A percentile compares a stretch with the other conserved stretches of the same genome.
Conservation (phyloP, 176 grass and related monocot species). For the Zea luxurians region DNA sequence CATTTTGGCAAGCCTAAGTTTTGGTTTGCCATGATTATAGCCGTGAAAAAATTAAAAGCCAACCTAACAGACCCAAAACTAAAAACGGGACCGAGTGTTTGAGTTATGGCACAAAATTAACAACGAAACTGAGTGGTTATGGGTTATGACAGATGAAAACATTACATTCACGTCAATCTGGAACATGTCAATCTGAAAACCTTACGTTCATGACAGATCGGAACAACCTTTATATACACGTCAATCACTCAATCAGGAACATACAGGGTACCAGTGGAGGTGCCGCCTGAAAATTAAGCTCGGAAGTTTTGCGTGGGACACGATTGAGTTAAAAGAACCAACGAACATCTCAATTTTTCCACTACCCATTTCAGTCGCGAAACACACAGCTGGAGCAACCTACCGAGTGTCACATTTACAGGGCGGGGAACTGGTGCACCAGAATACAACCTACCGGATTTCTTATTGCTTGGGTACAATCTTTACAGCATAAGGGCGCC, state of each 20-base stretch:
- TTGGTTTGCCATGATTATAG: no score
- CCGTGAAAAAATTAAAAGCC: no score
- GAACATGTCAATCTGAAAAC: neutral
- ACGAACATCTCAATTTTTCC: conserved; percentile 35
- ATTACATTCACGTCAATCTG: neutral
- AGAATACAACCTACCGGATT: no score
- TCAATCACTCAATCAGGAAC: neutral
- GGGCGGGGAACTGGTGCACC: neutral
- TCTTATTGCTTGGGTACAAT: conserved; percentile 52
- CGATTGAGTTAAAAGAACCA: conserved; percentile 38
- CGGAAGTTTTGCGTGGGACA: conserved; percentile 27
- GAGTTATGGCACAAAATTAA: neutral
- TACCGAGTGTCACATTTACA: conserved; percentile 50
- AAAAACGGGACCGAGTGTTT: no score
- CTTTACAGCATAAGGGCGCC: conserved; percentile 39
- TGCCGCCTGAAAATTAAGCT: neutral
- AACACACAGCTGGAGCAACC: conserved; percentile 38
- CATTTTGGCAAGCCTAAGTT: no score
- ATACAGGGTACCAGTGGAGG: neutral
- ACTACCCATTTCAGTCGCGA: neutral
- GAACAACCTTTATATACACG: neutral
- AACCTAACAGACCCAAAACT: no score
- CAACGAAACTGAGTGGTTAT: neutral
- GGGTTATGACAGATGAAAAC: neutral
- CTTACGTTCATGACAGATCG: neutral